Base-by-base conservation (phyloP, 2,329 filamentous ascomycete genomes). In the Emergomyces orientalis region DNA sequence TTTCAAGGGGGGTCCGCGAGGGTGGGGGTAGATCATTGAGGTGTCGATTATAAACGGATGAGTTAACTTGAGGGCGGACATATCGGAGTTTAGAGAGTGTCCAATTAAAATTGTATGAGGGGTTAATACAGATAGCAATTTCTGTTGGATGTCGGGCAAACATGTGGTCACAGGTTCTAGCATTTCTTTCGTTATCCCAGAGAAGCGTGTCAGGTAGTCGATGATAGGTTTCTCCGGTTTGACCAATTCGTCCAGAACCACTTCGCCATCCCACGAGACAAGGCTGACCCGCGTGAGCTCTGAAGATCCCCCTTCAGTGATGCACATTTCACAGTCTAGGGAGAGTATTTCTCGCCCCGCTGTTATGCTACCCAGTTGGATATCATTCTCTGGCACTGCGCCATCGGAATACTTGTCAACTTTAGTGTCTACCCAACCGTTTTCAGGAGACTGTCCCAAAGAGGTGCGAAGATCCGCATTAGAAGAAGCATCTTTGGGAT, bases 271-370 rank as follows among this genome's bases (percentile, higher is more conserved):
- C 93, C 94, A 99, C 64, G 86, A 80, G 8, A 99, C 80, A 47
- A 97, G 75, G 72, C 91, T 97, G 72, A 97, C 88, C 63, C 94
- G 86, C 1, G 94, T 95, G 52, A 99, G 85, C 43, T 92, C 90
- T 66, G 88, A 90, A 67, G 90, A 84, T 57, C 86, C 86, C 65
- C 88, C 86, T 64, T 87, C 89, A 2, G 91, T 95, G 77, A 91
- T 87, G 73, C 92, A 96, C 94, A 99, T 99, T 76, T 99, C 94
- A 76, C 94, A 99, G 73, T 99, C 94, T 62, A 99, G 80, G 1
- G 91, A 88, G 58, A 95, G 79, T 13, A 97, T 79, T 45, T 88
- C 83, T 65, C 91, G 85, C 43, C 92, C 94, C 37, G 86, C 90
- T 0, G 91, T 95, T 63, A 96, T 79, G 74, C 91, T 93, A 62